Base-by-base conservation (phyloP, 2,329 filamentous ascomycete species). In the Aspergillus candidus region DNA sequence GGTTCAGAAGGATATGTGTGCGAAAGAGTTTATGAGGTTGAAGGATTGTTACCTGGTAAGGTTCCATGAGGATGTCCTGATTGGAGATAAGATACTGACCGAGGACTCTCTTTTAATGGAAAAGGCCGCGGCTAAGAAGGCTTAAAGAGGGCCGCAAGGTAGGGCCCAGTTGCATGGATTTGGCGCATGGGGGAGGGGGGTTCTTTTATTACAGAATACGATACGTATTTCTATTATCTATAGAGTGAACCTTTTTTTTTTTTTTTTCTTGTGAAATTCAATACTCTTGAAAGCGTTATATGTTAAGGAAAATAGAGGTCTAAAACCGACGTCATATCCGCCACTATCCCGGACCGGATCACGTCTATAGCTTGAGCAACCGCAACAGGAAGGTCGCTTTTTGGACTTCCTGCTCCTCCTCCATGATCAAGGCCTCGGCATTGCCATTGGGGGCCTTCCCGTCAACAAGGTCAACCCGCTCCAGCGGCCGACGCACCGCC, bases 1-100 rank as follows among this genome's bases (percentile, higher is more conserved):
- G 4, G 80, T 95, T 3, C 79, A 89, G 56, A 94, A 94, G 62
- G 88, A 96, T 62, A 93, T 93, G 74, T 98, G 93, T 61, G 75
- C 77, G 4, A 81, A 80, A 46, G 89, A 96, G 61, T 97, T 98
- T 56, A 73, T 93, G 67, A 81, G 72, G 53, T 66, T 97, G 38
- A 95, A 94, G 65, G 76, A 94, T 54, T 97, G 91, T 62, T 94
- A 88, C 61, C 60, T 94, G 60, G 90, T 95, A 74, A 58, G 78
- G 53, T 38, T 31, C 8, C 13, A 5, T 17, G 10, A 10, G 32
- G 11, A 27, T 40, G 17, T 32, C 15, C 3, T 13, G 7, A 11
- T 8, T 32, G 18, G 10, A 13, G 11, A 8, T 11, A 42, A 35
- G 36, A 35, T 17, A 32, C 49, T 56, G 41, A 56, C 38, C 12